Conservation (phyloP, 2,329 filamentous ascomycete species). For the Microascus cirrosus region DNA sequence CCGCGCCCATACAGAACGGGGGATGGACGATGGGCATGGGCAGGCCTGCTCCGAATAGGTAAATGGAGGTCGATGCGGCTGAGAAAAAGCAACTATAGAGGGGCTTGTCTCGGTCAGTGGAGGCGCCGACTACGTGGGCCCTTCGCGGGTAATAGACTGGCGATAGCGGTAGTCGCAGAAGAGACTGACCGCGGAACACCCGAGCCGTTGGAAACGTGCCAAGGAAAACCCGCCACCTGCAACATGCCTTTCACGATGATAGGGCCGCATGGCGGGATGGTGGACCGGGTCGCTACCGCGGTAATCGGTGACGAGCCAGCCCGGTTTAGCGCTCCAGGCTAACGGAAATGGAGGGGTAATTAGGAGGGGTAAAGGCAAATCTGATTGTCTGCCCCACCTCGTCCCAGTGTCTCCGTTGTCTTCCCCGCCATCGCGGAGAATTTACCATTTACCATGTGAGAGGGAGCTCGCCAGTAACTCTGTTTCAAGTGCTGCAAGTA, state of each 20-base stretch:
- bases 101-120: no score
- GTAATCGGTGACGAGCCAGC: not conserved
- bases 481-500: no score
- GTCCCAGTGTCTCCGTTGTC: no score
- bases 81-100: not conserved
- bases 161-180: no score
- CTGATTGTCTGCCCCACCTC: no score
- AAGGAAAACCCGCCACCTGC: not conserved
- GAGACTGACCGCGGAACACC: not conserved
- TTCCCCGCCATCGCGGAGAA: no score
- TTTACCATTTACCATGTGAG: no score
- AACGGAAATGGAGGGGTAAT: not conserved
- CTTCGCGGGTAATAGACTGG: no score
- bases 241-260: not conserved
- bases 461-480: no score
- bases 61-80: not conserved
- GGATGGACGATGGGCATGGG: not conserved
- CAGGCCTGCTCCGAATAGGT: not conserved
- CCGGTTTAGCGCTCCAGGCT: not conserved
- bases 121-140: no score
- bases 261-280: not conserved
- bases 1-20: slow-evolving; percentile 1
- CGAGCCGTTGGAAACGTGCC: not conserved
- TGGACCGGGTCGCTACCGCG: not conserved
- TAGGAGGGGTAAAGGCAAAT: not conserved